These are phyloP conservation scores for Avena eriantha DNA, from an alignment of 176 grass and related monocot genomes.

Conservation along the genomic window DNA sequence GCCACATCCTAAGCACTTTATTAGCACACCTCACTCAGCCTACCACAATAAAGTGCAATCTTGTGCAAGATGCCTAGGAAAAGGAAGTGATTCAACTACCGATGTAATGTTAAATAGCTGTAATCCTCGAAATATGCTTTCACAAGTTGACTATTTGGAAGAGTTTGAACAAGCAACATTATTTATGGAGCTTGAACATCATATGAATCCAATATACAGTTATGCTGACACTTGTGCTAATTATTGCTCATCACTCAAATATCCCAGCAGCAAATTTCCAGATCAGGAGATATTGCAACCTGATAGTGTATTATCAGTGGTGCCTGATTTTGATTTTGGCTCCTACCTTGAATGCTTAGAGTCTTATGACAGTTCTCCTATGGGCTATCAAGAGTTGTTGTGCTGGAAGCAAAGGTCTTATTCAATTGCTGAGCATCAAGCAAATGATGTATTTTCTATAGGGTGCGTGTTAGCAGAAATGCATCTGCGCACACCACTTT, in stretches of 20 bases:
- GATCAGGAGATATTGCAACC: conserved; percentile 38
- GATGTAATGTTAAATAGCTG: conserved; percentile 22
- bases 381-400: conserved; percentile 80
- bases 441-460: conserved; percentile 84
- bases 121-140: conserved; percentile 35
- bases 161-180: conserved; percentile 73
- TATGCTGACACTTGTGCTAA: conserved; percentile 46
- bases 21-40: conserved; percentile 49
- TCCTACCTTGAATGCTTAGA: conserved; percentile 86
- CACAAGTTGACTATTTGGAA: conserved; percentile 60
- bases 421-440: conserved; percentile 51
- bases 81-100: conserved; percentile 30
- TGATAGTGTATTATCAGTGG: conserved; percentile 24
- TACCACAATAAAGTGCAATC: conserved; percentile 61
- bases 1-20: conserved; percentile 74
- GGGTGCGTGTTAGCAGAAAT: conserved; percentile 92
- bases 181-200: conserved; percentile 71
- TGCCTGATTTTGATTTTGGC: conserved; percentile 67
- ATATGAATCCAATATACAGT: conserved; percentile 74
- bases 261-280: conserved; percentile 30
- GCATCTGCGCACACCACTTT: conserved; percentile 82
- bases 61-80: conserved; percentile 59
- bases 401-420: conserved; percentile 68
- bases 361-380: conserved; percentile 55
- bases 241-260: conserved; percentile 46